Evolutionary conservation across 495 filamentous ascomycete genomes (phyloP).

Genomic region (Hypoxylon fragiforme): DNA sequence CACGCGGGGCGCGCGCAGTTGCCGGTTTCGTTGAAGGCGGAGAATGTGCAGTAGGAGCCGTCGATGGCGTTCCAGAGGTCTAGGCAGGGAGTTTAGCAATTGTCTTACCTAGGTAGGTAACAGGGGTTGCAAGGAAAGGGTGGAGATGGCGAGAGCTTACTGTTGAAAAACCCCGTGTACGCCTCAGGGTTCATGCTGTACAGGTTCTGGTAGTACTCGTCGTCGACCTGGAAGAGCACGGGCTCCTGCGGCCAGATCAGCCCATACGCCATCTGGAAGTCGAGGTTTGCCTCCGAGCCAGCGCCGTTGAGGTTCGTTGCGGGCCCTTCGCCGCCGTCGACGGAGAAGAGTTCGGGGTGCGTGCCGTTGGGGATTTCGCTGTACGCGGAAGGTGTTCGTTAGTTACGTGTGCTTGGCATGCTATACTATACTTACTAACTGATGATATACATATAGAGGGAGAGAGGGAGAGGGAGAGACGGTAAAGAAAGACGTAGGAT

Average conservation of each 20-base stretch:
- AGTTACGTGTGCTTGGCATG: too few relatives aligned
- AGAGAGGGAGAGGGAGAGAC: neutral
- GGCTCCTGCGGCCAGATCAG: constrained; percentile 60
- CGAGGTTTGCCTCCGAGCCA: constrained; percentile 39
- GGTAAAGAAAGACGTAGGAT: too few relatives aligned
- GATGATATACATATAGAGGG: neutral
- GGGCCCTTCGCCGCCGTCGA: constrained; percentile 41
- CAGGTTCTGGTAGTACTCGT: constrained; percentile 46
- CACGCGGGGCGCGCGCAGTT: constrained; percentile 36
- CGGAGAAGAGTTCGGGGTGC: constrained; percentile 41
- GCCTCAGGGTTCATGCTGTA: constrained; percentile 23
- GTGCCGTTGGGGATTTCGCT: constrained; percentile 42
- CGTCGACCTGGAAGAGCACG: constrained; percentile 61
- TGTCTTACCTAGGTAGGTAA: too few relatives aligned
- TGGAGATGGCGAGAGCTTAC: constrained; percentile 11
- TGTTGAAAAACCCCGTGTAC: constrained; percentile 43
- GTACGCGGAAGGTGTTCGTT: too few relatives aligned
- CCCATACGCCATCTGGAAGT: constrained; percentile 40
- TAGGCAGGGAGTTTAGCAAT: constrained; percentile 47
- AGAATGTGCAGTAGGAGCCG: constrained; percentile 61
- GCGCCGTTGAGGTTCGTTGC: constrained; percentile 30
- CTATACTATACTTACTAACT: too few relatives aligned
- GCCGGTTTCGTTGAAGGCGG: constrained; percentile 42
- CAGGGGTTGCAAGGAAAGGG: neutral
- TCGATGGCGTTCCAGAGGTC: constrained; percentile 64